Conservation (phyloP, 345 rosid genomes). For the Populus deltoides region DNA sequence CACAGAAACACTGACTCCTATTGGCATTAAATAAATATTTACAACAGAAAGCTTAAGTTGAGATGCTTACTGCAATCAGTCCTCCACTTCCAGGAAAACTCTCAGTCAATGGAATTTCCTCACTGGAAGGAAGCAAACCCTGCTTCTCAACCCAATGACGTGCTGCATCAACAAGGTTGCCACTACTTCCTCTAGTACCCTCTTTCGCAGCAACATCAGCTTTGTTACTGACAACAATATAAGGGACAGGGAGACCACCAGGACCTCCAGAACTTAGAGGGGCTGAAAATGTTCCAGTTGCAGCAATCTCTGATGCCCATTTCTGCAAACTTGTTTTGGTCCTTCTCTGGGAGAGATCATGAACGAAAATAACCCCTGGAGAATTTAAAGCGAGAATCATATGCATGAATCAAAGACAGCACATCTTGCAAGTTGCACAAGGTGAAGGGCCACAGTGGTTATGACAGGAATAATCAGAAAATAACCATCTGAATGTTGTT, state of each 20-base stretch:
- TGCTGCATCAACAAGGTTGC: conserved; percentile 97
- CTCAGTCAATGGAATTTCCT: conserved; percentile 92
- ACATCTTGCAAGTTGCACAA: conserved; percentile 6
- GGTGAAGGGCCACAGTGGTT: not conserved
- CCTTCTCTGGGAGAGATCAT: conserved; percentile 95
- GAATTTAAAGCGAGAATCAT: conserved; percentile 4
- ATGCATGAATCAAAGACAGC: conserved; percentile 4
- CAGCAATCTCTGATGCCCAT: conserved; percentile 92
- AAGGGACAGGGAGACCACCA: conserved; percentile 96
- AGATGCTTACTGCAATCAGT: conserved; percentile 66
- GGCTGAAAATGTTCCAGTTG: conserved; percentile 88
- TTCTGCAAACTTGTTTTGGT: conserved; percentile 90
- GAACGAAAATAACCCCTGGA: conserved; percentile 94
- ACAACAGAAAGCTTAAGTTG: not conserved
- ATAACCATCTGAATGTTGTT: not conserved
- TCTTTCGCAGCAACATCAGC: conserved; percentile 91
- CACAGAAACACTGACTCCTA: not conserved
- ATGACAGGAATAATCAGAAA: not conserved
- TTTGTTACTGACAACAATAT: conserved; percentile 88
- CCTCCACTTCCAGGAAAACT: conserved; percentile 89
- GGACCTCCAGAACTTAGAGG: conserved; percentile 95
- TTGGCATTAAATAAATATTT: not conserved
- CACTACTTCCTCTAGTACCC: conserved; percentile 91
- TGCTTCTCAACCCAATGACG: conserved; percentile 99
- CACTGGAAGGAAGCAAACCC: conserved; percentile 88